Percentiles rank a stretch among this genome's conserved stretches.
Evolutionary conservation across 2,329 filamentous ascomycete species (phyloP).

Genomic region (Colletotrichum chrysophilum): DNA sequence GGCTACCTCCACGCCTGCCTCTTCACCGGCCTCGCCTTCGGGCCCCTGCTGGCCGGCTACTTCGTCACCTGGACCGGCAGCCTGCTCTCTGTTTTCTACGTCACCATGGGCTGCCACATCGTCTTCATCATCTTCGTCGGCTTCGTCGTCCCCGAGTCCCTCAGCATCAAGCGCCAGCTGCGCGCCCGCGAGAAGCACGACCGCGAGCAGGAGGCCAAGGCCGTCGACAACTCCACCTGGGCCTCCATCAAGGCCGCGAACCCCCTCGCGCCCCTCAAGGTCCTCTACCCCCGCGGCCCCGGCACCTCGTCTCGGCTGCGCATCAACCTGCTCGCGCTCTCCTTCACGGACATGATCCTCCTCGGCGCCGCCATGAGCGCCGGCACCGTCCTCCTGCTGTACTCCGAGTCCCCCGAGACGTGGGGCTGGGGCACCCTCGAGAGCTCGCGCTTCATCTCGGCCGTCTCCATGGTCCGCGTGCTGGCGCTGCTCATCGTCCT

Average conservation of each 20-base stretch:
- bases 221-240: constrained; percentile 16
- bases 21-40: constrained; percentile 87
- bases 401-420: constrained; percentile 76
- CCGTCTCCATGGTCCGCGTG: constrained; percentile 80
- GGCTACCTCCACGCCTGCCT: constrained; percentile 90
- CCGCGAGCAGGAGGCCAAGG: constrained; percentile 46
- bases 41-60: constrained; percentile 81
- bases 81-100: constrained; percentile 84
- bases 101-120: constrained; percentile 74
- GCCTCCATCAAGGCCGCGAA: constrained; percentile 53
- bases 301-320: constrained; percentile 66
- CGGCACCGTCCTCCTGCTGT: constrained; percentile 82
- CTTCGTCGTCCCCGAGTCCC: constrained; percentile 81
- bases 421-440: constrained; percentile 87
- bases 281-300: constrained; percentile 75
- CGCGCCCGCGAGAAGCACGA: constrained; percentile 72
- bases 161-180: constrained; percentile 75
- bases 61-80: constrained; percentile 78
- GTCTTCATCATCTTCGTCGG: constrained; percentile 76
- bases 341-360: constrained; percentile 80
- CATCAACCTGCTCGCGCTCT: constrained; percentile 82
- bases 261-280: constrained; percentile 76
- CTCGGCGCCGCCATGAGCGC: constrained; percentile 83
- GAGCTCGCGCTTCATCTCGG: constrained; percentile 79
- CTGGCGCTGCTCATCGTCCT: constrained; percentile 76